Evolutionary conservation across 495 filamentous ascomycete species (phyloP), one percentile per base, ranked within the genome.

Genomic region (Penicillium argentinense): DNA sequence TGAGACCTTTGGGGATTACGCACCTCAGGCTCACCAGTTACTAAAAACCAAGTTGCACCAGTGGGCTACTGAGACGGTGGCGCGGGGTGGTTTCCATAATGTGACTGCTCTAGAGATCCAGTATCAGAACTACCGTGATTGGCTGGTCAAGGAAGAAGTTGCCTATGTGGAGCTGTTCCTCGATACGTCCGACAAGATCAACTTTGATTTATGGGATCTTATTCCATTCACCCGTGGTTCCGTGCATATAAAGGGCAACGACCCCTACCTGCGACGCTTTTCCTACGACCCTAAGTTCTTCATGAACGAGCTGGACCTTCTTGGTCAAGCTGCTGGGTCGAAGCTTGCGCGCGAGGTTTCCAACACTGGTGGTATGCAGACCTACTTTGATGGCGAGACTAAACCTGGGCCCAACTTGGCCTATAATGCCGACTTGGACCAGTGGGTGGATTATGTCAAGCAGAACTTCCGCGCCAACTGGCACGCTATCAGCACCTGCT

Each of bases 181-280:
- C 6, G 59, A 66, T 2, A 49, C 54, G 1, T 59, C 67, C 17
- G 67, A 64, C 8, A 50, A 59, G 11, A 69, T 71, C 16, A 61
- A 64, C 29, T 51, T 81, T 11, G 42, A 59, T 18, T 47, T 61
- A 5, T 70, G 63, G 9, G 65, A 82, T n/a, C 41, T 69, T 0
- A 64, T 79, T 0, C 77, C 79, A 0, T 63, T 73, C 8, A 81
- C 77, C 0, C 67, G 77, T 5, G 81, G 81, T n/a, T 78, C 58
- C 33, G 68, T 80, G 1, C 72, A 70, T 12, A 74, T 84, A 49
- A 42, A 51, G 2, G 62, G 56, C 5, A 45, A 54, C n/a, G 59
- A 71, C 43, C 75, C 69, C 2, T 47, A 50, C 11, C 64, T 71
- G 34, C 46, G 42, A 3, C 78, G 74, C 0, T 47, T 71, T 40